Evolutionary conservation across 179 eudicot species (phyloP).

Genomic region (Carnegiea gigantea): DNA sequence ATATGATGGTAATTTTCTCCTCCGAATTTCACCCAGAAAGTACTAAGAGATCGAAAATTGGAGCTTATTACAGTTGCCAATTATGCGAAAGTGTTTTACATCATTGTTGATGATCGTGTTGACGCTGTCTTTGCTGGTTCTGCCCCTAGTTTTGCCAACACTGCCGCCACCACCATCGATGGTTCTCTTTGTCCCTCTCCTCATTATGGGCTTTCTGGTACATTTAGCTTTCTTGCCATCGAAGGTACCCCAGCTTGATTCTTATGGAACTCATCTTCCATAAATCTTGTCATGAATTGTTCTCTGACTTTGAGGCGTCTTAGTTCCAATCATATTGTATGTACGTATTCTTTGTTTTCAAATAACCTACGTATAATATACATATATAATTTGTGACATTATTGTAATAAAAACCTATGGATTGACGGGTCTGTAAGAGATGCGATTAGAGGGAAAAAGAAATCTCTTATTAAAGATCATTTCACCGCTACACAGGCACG

Average conservation of each 20-base stretch:
- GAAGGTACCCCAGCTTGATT: neutral
- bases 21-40: neutral
- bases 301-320: too few species aligned
- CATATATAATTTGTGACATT: too few species aligned
- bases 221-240: conserved; percentile 19
- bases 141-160: conserved; percentile 19
- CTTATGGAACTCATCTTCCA: neutral
- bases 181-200: conserved; percentile 12
- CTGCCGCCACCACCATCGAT: conserved; percentile 13
- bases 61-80: neutral
- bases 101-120: neutral
- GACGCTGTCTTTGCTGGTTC: neutral
- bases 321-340: too few species aligned
- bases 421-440: too few species aligned
- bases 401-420: too few species aligned
- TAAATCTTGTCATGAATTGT: neutral
- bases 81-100: neutral
- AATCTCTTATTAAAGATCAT: too few species aligned
- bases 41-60: neutral
- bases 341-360: too few species aligned
- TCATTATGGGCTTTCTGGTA: conserved; percentile 6
- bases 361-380: too few species aligned
- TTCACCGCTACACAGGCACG: too few species aligned
- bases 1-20: neutral
- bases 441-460: too few species aligned